Evolutionary conservation across 78 protist species (phyloP).

Genomic region (Isochrysis galbana): DNA sequence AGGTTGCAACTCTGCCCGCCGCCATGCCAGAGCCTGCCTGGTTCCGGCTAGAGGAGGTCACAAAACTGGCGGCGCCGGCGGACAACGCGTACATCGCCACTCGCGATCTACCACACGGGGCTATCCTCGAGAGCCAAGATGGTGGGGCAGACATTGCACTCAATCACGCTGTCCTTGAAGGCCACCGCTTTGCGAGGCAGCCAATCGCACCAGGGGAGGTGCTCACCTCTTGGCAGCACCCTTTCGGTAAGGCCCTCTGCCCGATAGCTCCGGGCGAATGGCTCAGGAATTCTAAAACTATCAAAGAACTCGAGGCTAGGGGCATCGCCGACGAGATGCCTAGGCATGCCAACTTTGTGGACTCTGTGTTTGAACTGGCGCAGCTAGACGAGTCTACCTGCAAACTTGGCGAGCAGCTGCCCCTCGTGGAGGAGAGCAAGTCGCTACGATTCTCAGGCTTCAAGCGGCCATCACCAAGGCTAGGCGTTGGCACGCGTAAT

Average conservation of each 20-base stretch:
- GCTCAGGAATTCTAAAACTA: neutral
- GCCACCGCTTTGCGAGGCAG: conserved; percentile 31
- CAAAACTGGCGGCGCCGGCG: neutral
- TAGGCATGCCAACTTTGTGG: neutral
- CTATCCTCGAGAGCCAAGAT: neutral
- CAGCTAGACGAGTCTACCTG: no score
- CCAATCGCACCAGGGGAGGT: neutral
- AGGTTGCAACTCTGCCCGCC: neutral
- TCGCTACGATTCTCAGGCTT: no score
- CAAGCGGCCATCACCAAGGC: neutral
- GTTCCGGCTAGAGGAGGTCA: neutral
- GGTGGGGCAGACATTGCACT: neutral
- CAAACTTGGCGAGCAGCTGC: no score
- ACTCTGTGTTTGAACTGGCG: no score
- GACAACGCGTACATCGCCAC: conserved; percentile 26
- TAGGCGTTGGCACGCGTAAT: conserved; percentile 43
- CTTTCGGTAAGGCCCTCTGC: conserved; percentile 20
- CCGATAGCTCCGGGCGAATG: conserved; percentile 18
- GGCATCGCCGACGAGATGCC: neutral
- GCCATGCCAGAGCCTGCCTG: neutral
- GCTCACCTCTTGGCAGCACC: conserved; percentile 24
- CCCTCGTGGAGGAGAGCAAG: no score
- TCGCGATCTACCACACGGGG: neutral
- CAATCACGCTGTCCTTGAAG: neutral
- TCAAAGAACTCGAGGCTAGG: neutral